Conservation (phyloP, 805 yeast species). For the Candida jianshihensis region DNA sequence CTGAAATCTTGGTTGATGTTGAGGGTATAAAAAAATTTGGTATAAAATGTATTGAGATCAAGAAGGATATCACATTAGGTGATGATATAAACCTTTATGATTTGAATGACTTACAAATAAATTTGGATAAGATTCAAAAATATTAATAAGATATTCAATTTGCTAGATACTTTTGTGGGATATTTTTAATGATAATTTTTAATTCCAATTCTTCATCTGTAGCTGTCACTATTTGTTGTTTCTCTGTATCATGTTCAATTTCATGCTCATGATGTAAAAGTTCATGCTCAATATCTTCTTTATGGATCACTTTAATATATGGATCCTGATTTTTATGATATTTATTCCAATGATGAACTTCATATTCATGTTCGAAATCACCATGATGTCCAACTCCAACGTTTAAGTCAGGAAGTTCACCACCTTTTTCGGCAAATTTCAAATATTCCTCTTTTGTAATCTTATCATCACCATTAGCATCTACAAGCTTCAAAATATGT, state of each 20-base stretch:
- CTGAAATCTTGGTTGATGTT: constrained; percentile 46
- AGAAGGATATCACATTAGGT: constrained; percentile 17
- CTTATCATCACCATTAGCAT: constrained; percentile 56
- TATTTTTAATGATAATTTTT: constrained; percentile 28
- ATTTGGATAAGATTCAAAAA: constrained; percentile 11
- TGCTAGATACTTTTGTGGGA: constrained; percentile 32
- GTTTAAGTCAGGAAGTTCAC: constrained; percentile 84
- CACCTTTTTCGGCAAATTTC: constrained; percentile 51
- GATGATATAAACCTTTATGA: constrained; percentile 30
- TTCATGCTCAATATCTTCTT: constrained; percentile 72
- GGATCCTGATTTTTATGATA: constrained; percentile 76
- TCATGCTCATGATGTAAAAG: constrained; percentile 45
- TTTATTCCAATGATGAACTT: constrained; percentile 89
- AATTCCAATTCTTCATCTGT: constrained; percentile 33
- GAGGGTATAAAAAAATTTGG: constrained; percentile 34
- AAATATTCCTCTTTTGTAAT: constrained; percentile 68
- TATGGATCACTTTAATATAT: constrained; percentile 70
- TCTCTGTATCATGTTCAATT: constrained; percentile 65
- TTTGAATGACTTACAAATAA: constrained; percentile 31
- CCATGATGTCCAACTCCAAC: constrained; percentile 93
- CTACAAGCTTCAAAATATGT: constrained; percentile 53
- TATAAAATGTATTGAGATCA: constrained; percentile 39
- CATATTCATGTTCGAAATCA: constrained; percentile 89
- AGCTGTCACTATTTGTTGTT: constrained; percentile 32
- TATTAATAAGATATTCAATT: background rate